phyloP scores from a whole-genome alignment of 129 eudicot species.

The Tanacetum coccineum region DNA sequence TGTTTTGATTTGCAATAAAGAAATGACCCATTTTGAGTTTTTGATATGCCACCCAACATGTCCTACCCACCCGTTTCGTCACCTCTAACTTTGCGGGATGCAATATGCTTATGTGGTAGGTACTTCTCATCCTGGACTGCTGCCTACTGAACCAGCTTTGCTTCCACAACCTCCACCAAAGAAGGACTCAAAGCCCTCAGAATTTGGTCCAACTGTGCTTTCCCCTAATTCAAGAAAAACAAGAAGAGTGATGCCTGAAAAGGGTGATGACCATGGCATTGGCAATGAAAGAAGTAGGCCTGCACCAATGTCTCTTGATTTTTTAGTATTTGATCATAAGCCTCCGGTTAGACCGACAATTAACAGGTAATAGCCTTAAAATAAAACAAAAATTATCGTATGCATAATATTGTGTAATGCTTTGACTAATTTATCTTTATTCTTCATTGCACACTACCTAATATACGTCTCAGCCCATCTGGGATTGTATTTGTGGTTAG shows the following conservation, averaged over 20 bases:
- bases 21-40: not conserved
- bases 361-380: constrained; percentile 58
- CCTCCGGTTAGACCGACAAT: constrained; percentile 93
- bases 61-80: no score
- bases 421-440: not conserved
- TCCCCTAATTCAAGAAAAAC: constrained; percentile 83
- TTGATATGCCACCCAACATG: not conserved
- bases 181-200: constrained; percentile 58
- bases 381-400: not conserved
- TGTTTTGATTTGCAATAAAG: no score
- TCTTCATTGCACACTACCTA: not conserved
- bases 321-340: constrained; percentile 62
- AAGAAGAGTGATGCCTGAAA: constrained; percentile 81
- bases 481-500: not conserved
- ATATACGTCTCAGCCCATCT: not conserved
- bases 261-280: constrained; percentile 55
- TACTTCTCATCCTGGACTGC: constrained; percentile 83
- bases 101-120: constrained; percentile 32
- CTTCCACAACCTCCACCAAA: constrained; percentile 90
- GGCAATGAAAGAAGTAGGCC: constrained; percentile 72
- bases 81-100: not conserved
- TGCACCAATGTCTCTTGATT: constrained; percentile 85
- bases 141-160: constrained; percentile 80
- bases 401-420: not conserved
- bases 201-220: constrained; percentile 61